Percentiles rank a stretch among this genome's conserved stretches.
Conservation (phyloP, 2,329 filamentous ascomycete genomes). For the Colletotrichum falcatum region DNA sequence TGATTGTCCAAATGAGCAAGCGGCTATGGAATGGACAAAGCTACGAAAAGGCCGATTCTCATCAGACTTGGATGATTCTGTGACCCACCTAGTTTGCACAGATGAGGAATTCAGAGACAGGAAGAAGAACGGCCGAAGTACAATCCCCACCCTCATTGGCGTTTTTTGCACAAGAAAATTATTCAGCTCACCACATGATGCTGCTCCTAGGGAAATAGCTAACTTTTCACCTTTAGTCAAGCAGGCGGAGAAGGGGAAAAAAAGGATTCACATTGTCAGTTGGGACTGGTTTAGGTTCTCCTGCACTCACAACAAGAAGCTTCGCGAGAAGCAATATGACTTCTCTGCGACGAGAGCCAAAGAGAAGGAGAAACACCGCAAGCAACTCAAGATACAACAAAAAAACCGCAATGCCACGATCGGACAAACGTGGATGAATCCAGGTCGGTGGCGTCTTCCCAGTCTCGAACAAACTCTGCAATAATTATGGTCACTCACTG, state of each 20-base stretch:
- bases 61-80: conserved; percentile 60
- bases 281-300: conserved; percentile 67
- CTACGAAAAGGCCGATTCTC: conserved; percentile 71
- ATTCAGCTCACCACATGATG: neutral
- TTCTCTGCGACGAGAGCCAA: conserved; percentile 46
- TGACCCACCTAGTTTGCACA: conserved; percentile 81
- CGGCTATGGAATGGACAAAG: conserved; percentile 73
- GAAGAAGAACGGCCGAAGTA: conserved; percentile 31
- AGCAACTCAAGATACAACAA: conserved; percentile 51
- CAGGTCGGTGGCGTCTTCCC: conserved; percentile 55
- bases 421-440: conserved; percentile 60
- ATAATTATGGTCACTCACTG: neutral
- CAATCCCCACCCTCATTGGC: no score
- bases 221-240: conserved; percentile 49
- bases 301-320: conserved; percentile 45
- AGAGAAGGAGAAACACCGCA: conserved; percentile 49
- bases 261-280: conserved; percentile 56
- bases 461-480: neutral
- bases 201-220: neutral
- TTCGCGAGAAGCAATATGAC: conserved; percentile 56
- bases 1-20: conserved; percentile 54
- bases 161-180: neutral
- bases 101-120: conserved; percentile 67
- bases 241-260: conserved; percentile 50
- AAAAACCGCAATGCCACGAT: conserved; percentile 49